phyloP scores from a whole-genome alignment of 345 rosid species.

The Salix exigua region DNA sequence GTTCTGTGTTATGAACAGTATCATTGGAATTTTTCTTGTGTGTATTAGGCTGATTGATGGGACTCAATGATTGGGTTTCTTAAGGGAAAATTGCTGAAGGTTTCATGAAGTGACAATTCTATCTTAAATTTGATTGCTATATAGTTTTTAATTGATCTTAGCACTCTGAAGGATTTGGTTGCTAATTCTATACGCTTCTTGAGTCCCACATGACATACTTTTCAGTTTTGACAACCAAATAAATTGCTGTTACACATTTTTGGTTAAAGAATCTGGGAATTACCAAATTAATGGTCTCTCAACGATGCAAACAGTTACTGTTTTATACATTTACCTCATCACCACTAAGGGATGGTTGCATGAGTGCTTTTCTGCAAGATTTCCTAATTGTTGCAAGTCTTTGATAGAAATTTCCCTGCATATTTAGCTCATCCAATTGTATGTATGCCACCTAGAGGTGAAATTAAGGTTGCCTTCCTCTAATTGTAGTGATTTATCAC shows the following conservation, averaged over 20 bases:
- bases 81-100: not conserved
- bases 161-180: not conserved
- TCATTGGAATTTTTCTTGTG: not conserved
- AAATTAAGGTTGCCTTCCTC: not conserved
- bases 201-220: not conserved
- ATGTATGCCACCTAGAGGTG: not conserved
- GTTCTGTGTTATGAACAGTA: not conserved
- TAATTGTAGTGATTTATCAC: not conserved
- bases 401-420: not conserved
- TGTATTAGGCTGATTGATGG: not conserved
- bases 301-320: not conserved
- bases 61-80: not conserved
- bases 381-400: not conserved
- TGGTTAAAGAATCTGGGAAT: not conserved
- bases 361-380: not conserved
- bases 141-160: not conserved
- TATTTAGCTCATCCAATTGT: not conserved
- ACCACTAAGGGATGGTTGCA: not conserved
- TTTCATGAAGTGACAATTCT: not conserved
- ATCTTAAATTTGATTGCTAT: not conserved
- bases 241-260: not conserved
- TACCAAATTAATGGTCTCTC: not conserved
- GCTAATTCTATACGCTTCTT: not conserved
- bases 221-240: not conserved
- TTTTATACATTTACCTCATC: no score